Evolutionary conservation across 202 grass and related monocot genomes (phyloP), one percentile per base, ranked within the genome.

Genomic region (Cymbopogon flexuosus): DNA sequence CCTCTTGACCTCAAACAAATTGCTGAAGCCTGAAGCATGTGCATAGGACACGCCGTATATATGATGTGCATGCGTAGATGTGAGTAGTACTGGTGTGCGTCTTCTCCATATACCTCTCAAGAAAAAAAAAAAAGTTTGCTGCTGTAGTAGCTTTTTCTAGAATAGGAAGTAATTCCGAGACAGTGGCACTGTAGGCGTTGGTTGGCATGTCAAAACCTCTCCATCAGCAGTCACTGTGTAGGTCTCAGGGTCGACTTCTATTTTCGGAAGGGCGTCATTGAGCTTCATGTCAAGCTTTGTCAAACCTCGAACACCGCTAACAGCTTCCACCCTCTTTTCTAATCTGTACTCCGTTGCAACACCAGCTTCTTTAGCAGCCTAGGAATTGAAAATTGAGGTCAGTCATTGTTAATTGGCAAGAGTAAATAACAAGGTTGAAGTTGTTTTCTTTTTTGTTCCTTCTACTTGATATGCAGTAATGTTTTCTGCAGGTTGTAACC

Each of bases 131-230:
- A 47, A 47, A 83, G 37, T 14, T 49, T 24, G 0, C n/a, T n/a
- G n/a, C n/a, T 24, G 5, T 39, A 62, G 37, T 8, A 0, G 18
- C 49, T 19, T 69, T 37, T 6, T 34, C 82, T 90, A 97, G 72
- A 97, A 97, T 51, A 94, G 85, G 70, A 97, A 97, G 81, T 97
- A 97, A 73, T 97, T 97, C 51, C 94, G 87, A 57, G 94, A 92
- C 24, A 97, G 75, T 34, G 94, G 94, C 11, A 97, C 61, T 14
- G 87, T 83, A 36, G 91, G 57, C 36, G 83, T 70, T 29, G 94
- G 75, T 10, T 87, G 65, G 58, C 94, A 97, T 35, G 36, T 87
- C 82, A 97, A 87, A 67, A 85, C 62, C 73, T 92, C 83, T 56
- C 91, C 91, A 72, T 97, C 87, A 37, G 93, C 93, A 41, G 86